Conservation (phyloP, 2,329 filamentous ascomycete genomes). For the Microcera coccophila region DNA sequence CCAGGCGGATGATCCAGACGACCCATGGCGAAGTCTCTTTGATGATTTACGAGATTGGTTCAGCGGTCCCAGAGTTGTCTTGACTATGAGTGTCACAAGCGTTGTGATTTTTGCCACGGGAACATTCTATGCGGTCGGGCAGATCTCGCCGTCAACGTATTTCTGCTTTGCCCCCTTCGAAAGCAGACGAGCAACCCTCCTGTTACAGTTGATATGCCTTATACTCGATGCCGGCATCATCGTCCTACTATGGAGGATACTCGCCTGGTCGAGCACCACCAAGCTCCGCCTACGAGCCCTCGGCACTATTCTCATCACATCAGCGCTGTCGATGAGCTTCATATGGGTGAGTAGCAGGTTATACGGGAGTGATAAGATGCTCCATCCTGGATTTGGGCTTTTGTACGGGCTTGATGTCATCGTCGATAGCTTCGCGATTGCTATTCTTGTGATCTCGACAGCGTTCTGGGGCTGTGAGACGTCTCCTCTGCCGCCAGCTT, state of each 20-base stretch:
- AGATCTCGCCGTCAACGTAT: conserved; percentile 45
- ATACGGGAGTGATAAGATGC: conserved; percentile 19
- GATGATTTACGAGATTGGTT: conserved; percentile 50
- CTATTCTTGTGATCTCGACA: conserved; percentile 42
- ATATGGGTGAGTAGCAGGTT: conserved; percentile 35
- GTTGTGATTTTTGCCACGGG: conserved; percentile 41
- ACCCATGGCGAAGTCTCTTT: conserved; percentile 45
- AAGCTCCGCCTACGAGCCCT: conserved; percentile 45
- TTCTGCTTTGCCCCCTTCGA: conserved; percentile 47
- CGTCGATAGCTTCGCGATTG: conserved; percentile 45
- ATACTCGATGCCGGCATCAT: conserved; percentile 45
- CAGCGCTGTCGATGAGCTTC: conserved; percentile 37
- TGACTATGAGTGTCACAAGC: conserved; percentile 35
- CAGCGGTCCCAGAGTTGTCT: conserved; percentile 36
- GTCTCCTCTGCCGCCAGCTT: conserved; percentile 40
- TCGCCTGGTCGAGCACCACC: conserved; percentile 49
- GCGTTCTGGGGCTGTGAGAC: conserved; percentile 46
- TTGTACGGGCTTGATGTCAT: conserved; percentile 48
- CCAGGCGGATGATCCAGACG: conserved; percentile 37
- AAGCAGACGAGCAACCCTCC: conserved; percentile 32
- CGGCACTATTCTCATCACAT: conserved; percentile 39
- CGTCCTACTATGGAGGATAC: conserved; percentile 48
- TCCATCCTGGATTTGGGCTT: conserved; percentile 37
- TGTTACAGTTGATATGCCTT: conserved; percentile 44
- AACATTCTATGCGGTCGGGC: conserved; percentile 38